Evolutionary conservation across 2,329 filamentous ascomycete genomes (phyloP).

Genomic region (Colletotrichum caudatum): DNA sequence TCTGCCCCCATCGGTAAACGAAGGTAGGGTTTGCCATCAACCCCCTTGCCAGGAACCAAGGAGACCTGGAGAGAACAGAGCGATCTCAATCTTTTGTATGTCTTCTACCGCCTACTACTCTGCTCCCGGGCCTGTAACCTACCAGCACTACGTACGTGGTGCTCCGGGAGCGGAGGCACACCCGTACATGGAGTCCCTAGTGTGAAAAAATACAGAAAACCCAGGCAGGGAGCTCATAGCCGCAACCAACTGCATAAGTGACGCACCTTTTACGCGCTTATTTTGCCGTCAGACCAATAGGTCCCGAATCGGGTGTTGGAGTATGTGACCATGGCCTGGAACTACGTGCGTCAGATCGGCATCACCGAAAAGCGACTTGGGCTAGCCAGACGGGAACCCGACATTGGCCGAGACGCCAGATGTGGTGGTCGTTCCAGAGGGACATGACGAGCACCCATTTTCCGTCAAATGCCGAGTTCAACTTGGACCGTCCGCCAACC

Average conservation of each 20-base stretch:
- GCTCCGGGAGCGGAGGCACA: neutral
- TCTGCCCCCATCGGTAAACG: neutral
- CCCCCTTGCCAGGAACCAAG: neutral
- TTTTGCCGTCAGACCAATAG: slow-evolving; percentile 56
- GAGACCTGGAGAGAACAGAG: neutral
- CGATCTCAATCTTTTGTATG: neutral
- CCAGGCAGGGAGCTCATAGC: neutral
- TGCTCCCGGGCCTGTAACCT: neutral
- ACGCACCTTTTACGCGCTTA: neutral
- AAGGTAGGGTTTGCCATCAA: neutral
- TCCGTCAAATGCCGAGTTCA: slow-evolving; percentile 65
- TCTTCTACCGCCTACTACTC: neutral
- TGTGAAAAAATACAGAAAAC: neutral
- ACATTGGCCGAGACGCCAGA: slow-evolving; percentile 46
- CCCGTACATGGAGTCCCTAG: neutral
- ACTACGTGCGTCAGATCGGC: neutral
- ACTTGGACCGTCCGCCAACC: slow-evolving; percentile 66
- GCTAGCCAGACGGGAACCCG: slow-evolving; percentile 40
- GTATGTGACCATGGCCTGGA: slow-evolving; percentile 55
- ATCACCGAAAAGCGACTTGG: slow-evolving; percentile 32
- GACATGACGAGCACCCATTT: slow-evolving; percentile 76
- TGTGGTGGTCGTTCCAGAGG: slow-evolving; percentile 64
- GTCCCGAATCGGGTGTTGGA: slow-evolving; percentile 61
- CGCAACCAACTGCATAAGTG: neutral
- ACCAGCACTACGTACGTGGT: neutral